Conservation (phyloP, 495 filamentous ascomycete genomes). For the Penicillium riverlandense region DNA sequence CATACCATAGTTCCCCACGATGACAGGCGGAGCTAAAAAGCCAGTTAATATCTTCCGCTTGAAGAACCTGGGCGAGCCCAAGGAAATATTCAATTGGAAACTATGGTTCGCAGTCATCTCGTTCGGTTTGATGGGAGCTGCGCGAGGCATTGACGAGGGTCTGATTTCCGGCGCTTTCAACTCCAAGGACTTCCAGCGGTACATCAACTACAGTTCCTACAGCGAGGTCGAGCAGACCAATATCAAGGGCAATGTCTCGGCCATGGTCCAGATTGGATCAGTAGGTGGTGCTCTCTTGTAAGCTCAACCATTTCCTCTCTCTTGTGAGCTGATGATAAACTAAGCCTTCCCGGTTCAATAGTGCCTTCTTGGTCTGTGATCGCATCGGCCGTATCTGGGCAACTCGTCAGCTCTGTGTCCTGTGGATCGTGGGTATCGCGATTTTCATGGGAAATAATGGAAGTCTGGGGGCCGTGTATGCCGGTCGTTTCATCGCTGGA, state of each 20-base stretch:
- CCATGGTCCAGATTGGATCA: slow-evolving; percentile 58
- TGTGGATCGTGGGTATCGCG: slow-evolving; percentile 51
- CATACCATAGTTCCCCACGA: too few relatives aligned
- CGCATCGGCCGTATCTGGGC: slow-evolving; percentile 54
- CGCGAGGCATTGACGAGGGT: slow-evolving; percentile 51
- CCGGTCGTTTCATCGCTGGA: slow-evolving; percentile 53
- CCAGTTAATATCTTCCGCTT: too few relatives aligned
- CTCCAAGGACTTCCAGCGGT: slow-evolving; percentile 13
- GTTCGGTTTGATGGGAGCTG: too few relatives aligned
- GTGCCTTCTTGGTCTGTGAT: slow-evolving; percentile 54
- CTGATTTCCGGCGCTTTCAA: slow-evolving; percentile 40
- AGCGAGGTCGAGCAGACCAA: slow-evolving; percentile 38
- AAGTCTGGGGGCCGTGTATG: slow-evolving; percentile 49
- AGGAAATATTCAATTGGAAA: too few relatives aligned
- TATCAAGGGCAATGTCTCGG: slow-evolving; percentile 52
- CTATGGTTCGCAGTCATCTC: too few relatives aligned
- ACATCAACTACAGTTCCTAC: slow-evolving; percentile 28
- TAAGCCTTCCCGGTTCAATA: too few relatives aligned
- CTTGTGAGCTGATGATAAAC: too few relatives aligned
- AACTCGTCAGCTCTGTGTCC: slow-evolving; percentile 46
- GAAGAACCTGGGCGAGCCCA: too few relatives aligned
- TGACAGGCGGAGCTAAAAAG: too few relatives aligned
- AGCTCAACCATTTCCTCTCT: too few relatives aligned
- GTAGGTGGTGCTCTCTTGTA: slow-evolving; percentile 48
- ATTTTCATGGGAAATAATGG: slow-evolving; percentile 50